A percentile compares a stretch with the other conserved stretches of the same genome.
phyloP scores from a whole-genome alignment of 2,329 filamentous ascomycete genomes.

The Penicillium rolfsii region DNA sequence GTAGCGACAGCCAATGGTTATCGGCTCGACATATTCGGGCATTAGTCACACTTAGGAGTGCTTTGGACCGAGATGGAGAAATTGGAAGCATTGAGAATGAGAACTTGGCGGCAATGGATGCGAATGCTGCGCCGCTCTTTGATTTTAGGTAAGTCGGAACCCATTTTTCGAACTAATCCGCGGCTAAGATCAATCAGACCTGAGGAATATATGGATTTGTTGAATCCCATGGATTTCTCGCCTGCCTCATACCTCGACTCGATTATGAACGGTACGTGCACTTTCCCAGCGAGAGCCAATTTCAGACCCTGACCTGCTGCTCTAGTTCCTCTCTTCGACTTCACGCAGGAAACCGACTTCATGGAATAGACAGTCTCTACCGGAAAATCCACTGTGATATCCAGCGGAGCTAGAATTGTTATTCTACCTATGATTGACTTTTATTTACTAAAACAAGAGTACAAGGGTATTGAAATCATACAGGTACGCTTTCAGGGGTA shows the following conservation, averaged over 20 bases:
- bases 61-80: conserved; percentile 21
- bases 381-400: no score
- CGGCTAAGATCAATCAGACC: conserved; percentile 6
- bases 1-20: conserved; percentile 33
- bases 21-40: conserved; percentile 36
- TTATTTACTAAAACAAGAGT: no score
- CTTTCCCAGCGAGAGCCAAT: neutral
- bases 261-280: conserved; percentile 34
- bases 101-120: neutral
- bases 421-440: no score
- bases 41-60: conserved; percentile 30
- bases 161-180: neutral
- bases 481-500: no score
- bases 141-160: conserved; percentile 17
- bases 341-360: conserved; percentile 24
- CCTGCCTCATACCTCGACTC: conserved; percentile 35
- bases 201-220: conserved; percentile 20
- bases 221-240: conserved; percentile 26
- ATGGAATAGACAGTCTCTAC: neutral
- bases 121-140: conserved; percentile 2
- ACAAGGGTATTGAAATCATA: no score
- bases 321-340: conserved; percentile 31
- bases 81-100: conserved; percentile 1
- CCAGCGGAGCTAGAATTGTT: no score
- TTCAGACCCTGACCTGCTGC: neutral